Evolutionary conservation across 495 filamentous ascomycete genomes (phyloP).

Genomic region (Chaetomium tenue): DNA sequence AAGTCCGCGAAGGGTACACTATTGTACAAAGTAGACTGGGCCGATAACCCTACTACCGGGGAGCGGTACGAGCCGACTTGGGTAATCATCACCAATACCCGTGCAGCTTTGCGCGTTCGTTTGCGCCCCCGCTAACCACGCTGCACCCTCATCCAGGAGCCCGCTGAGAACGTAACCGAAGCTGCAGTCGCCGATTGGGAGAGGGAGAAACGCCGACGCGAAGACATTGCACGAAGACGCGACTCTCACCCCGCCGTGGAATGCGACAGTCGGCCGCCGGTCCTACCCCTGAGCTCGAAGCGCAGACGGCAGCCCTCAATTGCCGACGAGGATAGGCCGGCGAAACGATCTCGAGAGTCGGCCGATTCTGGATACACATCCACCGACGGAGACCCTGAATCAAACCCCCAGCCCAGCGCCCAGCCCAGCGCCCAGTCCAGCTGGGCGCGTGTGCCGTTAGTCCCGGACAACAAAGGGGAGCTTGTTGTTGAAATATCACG

Average conservation of each 20-base stretch:
- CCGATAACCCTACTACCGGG: conserved; percentile 38
- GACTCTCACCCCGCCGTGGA: not conserved
- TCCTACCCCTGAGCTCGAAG: conserved; percentile 15
- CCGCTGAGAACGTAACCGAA: conserved; percentile 36
- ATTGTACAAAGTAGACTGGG: conserved; percentile 45
- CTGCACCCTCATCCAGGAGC: conserved; percentile 34
- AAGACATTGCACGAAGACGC: not conserved
- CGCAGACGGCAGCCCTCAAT: conserved; percentile 2
- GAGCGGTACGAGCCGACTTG: conserved; percentile 39
- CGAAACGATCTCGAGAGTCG: conserved; percentile 9
- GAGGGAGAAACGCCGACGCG: conserved; percentile 18
- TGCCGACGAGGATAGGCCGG: not conserved
- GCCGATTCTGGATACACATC: conserved; percentile 20
- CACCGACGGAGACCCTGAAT: not conserved
- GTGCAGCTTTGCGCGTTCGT: not conserved
- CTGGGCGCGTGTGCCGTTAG: not conserved
- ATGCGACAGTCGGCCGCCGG: conserved; percentile 15
- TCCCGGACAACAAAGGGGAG: not conserved
- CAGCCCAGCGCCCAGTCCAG: not conserved
- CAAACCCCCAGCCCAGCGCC: too few relatives aligned
- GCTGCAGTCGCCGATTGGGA: conserved; percentile 39
- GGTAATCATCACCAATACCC: conserved; percentile 31
- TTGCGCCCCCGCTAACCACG: conserved; percentile 4
- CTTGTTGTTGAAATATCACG: conserved; percentile 24
- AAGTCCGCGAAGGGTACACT: conserved; percentile 32